Evolutionary conservation across 495 filamentous ascomycete genomes (phyloP).

Genomic region (Penicillium chermesinum): DNA sequence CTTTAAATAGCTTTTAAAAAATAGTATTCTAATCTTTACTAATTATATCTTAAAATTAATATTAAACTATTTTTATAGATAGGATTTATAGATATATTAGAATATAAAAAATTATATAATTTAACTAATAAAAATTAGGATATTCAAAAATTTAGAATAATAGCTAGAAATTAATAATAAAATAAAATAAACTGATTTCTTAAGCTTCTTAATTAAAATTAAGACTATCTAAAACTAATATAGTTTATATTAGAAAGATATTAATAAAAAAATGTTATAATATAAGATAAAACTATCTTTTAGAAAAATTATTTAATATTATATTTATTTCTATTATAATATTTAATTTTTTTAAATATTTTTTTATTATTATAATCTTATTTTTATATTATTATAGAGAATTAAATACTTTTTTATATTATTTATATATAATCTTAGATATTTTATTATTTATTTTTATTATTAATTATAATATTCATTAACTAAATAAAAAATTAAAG

Average conservation of each 20-base stretch:
- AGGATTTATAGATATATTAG: not conserved
- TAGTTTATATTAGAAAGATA: conserved; percentile 31
- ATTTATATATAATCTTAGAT: conserved; percentile 1
- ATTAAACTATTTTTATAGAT: not conserved
- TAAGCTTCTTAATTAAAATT: conserved; percentile 21
- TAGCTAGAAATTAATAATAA: conserved; percentile 29
- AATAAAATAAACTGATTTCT: conserved; percentile 24
- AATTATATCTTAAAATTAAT: not conserved
- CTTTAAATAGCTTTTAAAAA: not conserved
- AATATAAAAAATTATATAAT: conserved; percentile 3
- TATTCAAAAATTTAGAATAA: too few relatives aligned
- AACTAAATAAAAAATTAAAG: too few relatives aligned
- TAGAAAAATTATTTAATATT: conserved; percentile 15
- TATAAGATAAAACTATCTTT: conserved; percentile 18
- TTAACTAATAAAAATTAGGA: conserved; percentile 11
- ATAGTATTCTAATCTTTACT: not conserved
- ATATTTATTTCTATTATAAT: conserved; percentile 26
- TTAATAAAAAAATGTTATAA: conserved; percentile 26
- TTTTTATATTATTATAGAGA: conserved; percentile 29
- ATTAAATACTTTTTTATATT: not conserved
- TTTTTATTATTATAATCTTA: conserved; percentile 41
- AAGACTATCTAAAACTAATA: conserved; percentile 25
- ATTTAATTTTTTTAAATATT: conserved; percentile 36
- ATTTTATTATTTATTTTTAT: too few relatives aligned
- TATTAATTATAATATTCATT: too few relatives aligned